Evolutionary conservation across 2,329 filamentous ascomycete genomes (phyloP), one percentile per base, ranked within the genome.

Genomic region (Biscogniauxia marginata): DNA sequence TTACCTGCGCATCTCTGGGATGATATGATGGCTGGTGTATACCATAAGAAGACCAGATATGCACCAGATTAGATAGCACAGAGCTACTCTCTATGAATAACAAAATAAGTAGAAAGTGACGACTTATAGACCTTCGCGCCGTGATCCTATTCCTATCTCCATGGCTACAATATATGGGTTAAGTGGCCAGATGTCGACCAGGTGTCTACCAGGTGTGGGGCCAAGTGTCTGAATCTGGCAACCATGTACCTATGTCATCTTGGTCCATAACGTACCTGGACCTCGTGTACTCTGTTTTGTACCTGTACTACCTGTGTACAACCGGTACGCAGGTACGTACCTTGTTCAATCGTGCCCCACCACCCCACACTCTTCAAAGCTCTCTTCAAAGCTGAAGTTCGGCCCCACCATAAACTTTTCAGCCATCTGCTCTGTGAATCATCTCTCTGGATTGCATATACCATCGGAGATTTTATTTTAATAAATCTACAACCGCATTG

Each of bases 341-440:
- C 20, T 7, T 24, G 19, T 23, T 22, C 19, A 1, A 24, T 49
- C 13, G 50, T 57, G 53, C 58, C 60, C 60, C 60, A 58, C 58
- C 54, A 57, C 54, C 47, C 48, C 22, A 46, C 24, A 21, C 13
- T 18, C 46, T 9, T 34, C 11, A 13, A 22, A 24, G 19, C 19
- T 5, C 13, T 43, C 8, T n/a, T 49, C 47, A 45, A 20, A 45
- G 30, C 25, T 13, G n/a, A 19, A 49, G 11, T 47, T 21, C 18
- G 54, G 55, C 64, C 62, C 67, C 66, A 64, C 67, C 61, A 67
- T 66, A 67, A 68, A 69, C 61, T 67, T 67, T 69, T 69, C 46
- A 52, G 44, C 22, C 49, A 53, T 49, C n/a, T 7, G 39, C 30
- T n/a, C 46, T 44, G 43, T 57, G 50, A 57, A 53, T 53, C 30